Evolutionary conservation across 352 stramenopile species (phyloP), one percentile per base, ranked within the genome.

Genomic region (Blastocystis sp.): DNA sequence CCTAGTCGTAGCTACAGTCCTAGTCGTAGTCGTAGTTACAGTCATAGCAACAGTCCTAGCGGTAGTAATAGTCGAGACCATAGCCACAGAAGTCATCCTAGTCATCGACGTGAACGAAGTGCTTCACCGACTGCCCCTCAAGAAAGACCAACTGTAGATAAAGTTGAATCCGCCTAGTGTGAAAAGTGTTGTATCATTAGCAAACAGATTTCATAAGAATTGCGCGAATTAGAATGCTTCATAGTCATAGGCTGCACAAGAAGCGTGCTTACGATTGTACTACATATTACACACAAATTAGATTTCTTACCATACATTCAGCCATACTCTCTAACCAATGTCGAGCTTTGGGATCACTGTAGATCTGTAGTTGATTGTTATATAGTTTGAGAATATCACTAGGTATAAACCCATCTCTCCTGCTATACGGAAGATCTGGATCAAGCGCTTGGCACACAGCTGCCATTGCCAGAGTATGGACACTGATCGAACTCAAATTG

Each of bases 221-320:
- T 33, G 48, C 70, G 33, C 70, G 57, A 56, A 56, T 56, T 64
- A 81, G 27, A 81, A 84, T 22, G 73, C 73, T 48, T 84, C 73
- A 56, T 66, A 84, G 27, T 84, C 73, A 44, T 84, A 84, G n/a
- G 73, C 15, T 17, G 73, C 17, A n/a, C 33, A 44, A n/a, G 73
- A 84, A 11, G 73, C 73, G n/a, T 84, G 48, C n/a, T 84, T 84
- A 37, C 33, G 27, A 48, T 84, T 84, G 22, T 53, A 68, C 73
- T 84, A 69, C 3, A 7, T 1, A 5, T 84, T 27, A 84, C n/a
- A 22, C n/a, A 11, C 11, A 3, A 51, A 24, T 19, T 2, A 30
- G 11, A 53, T 33, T n/a, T n/a, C 51, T 13, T 44, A 84, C 73
- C 22, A 84, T 84, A 19, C 24, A 53, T 37, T 68, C 33, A 17